A percentile compares a stretch with the other conserved stretches of the same genome.
Conservation (phyloP, 164 flowering plant genomes). For the Amborella trichopoda region DNA sequence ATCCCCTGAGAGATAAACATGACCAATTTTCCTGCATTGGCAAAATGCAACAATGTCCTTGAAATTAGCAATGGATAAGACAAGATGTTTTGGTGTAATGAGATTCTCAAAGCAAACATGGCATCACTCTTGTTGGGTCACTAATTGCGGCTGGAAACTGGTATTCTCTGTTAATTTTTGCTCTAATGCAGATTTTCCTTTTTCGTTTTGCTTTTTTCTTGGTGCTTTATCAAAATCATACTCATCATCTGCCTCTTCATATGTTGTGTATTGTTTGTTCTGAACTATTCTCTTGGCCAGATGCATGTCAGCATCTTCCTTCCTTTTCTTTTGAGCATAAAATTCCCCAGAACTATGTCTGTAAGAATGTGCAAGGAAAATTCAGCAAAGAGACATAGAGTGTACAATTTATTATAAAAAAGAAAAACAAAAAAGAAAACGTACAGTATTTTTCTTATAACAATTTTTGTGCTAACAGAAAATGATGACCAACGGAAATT, state of each 20-base stretch:
- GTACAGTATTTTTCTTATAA: no score
- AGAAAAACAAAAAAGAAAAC: no score
- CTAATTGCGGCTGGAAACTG: slow-evolving; percentile 28
- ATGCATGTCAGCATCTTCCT: slow-evolving; percentile 63
- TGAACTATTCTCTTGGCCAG: slow-evolving; percentile 59
- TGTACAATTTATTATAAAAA: no score
- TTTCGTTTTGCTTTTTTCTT: slow-evolving; percentile 34
- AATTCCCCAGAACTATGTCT: no score
- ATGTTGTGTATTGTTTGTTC: slow-evolving; percentile 41
- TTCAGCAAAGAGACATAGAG: no score
- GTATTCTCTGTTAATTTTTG: slow-evolving; percentile 15
- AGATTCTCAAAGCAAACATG: slow-evolving; percentile 83
- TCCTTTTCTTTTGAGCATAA: slow-evolving; percentile 43
- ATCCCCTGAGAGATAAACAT: no score
- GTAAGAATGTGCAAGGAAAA: no score
- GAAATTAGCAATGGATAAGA: slow-evolving; percentile 72
- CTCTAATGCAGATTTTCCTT: slow-evolving; percentile 17
- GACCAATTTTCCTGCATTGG: slow-evolving; percentile 71
- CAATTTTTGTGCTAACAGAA: no score
- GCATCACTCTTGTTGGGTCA: slow-evolving; percentile 86
- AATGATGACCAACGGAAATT: no score
- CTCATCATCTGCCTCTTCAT: slow-evolving; percentile 78
- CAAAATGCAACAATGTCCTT: slow-evolving; percentile 86
- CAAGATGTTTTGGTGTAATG: slow-evolving; percentile 68
- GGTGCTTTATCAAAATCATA: slow-evolving; percentile 78